Conservation (phyloP, 495 filamentous ascomycete species). For the Penicillium canescens region DNA sequence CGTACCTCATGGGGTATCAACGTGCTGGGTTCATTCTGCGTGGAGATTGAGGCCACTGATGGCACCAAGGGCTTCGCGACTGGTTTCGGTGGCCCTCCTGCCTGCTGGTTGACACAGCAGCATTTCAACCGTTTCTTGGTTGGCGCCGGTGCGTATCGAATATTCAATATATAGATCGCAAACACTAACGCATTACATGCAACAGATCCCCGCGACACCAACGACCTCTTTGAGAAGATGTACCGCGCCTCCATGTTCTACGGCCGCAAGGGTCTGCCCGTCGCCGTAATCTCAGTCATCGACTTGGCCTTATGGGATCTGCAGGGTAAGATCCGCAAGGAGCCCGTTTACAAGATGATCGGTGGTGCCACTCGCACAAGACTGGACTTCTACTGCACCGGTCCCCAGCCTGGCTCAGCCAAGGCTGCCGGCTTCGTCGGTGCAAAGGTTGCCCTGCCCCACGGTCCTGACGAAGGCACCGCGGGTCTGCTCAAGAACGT, state of each 20-base stretch:
- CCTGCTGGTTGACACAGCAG: constrained; percentile 88
- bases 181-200: not conserved
- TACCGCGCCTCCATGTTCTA: constrained; percentile 95
- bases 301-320: constrained; percentile 92
- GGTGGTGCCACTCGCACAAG: constrained; percentile 79
- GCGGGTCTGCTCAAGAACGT: constrained; percentile 83
- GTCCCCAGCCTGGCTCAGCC: constrained; percentile 75
- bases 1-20: constrained; percentile 95
- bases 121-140: constrained; percentile 91
- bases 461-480: constrained; percentile 81
- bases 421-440: constrained; percentile 85
- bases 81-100: constrained; percentile 89
- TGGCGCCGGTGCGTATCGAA: constrained; percentile 57
- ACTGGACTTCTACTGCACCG: constrained; percentile 91
- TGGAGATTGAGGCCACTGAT: constrained; percentile 88
- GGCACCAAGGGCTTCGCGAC: constrained; percentile 91
- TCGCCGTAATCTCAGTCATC: constrained; percentile 90
- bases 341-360: constrained; percentile 93
- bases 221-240: constrained; percentile 91
- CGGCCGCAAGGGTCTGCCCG: constrained; percentile 84
- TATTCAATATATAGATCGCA: not conserved
- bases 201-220: constrained; percentile 80
- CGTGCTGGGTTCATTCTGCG: constrained; percentile 86
- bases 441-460: constrained; percentile 84
- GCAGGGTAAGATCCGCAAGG: constrained; percentile 81